phyloP scores from a whole-genome alignment of 1,284 basidiomycete species.

The Polyporus tsugae region DNA sequence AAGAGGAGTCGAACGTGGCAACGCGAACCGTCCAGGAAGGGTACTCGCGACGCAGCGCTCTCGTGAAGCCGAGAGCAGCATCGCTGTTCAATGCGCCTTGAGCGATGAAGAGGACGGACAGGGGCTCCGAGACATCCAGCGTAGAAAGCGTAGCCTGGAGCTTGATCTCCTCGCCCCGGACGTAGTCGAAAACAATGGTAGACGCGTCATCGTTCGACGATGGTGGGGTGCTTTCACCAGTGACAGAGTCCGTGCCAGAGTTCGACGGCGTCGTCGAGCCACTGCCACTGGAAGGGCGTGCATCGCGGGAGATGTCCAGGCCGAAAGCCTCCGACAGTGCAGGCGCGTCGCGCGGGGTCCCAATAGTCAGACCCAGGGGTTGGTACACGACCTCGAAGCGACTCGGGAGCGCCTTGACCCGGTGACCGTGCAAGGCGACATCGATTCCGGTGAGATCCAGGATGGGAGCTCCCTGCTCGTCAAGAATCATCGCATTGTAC shows the following conservation, averaged over 20 bases:
- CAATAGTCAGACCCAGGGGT: background rate
- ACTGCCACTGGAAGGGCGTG: background rate
- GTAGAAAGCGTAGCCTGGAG: conserved; percentile 22
- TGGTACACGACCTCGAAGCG: conserved; percentile 31
- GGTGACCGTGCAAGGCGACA: conserved; percentile 29
- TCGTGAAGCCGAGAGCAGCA: conserved; percentile 29
- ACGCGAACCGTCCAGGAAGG: conserved; percentile 28
- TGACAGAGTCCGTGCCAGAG: background rate
- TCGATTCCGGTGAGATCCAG: conserved; percentile 30
- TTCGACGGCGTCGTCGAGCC: background rate
- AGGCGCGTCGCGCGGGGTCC: background rate
- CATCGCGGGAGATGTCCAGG: background rate
- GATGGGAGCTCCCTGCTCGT: conserved; percentile 27
- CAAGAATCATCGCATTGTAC: conserved; percentile 32
- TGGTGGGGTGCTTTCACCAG: background rate
- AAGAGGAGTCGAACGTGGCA: conserved; percentile 25
- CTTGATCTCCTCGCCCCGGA: conserved; percentile 27
- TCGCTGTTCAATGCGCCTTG: conserved; percentile 28
- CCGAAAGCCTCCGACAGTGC: conserved; percentile 30
- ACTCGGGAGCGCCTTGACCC: conserved; percentile 14
- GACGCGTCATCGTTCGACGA: background rate
- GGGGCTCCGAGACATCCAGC: conserved; percentile 22
- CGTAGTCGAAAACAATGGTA: conserved; percentile 25
- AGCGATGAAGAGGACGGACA: conserved; percentile 29
- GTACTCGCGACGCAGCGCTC: conserved; percentile 32